Base-by-base conservation (phyloP, 2,329 filamentous ascomycete species). In the Colletotrichum zoysiae region DNA sequence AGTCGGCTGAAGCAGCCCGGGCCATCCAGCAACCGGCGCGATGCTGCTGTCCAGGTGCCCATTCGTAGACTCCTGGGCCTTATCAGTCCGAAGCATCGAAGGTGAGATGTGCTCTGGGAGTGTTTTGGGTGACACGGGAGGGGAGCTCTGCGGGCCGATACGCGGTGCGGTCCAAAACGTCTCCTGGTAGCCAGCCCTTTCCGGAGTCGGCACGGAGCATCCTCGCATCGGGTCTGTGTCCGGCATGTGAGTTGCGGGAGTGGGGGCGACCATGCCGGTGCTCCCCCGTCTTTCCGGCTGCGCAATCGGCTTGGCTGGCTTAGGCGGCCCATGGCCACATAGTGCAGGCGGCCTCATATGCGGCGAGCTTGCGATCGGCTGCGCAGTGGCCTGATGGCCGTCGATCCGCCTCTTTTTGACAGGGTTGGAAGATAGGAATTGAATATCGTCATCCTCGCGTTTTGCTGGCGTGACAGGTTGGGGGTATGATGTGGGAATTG, bases 351-450 rank as follows among this genome's bases (percentile, higher is more conserved):
- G 55, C 30, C 35, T 53, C 35, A 48, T 30, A n/a, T 61, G 42
- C 51, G 61, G 42, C 38, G 55, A 48, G 23, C n/a, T 56, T 46
- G 55, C n/a, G 51, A 38, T 67, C 16, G 56, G 42, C 38, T 42
- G 70, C 57, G 67, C 56, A 57, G 59, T 62, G 65, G 38, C 23
- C 48, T 55, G 59, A 38, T 26, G 6, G 7, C 42, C 12, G 11
- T 70, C 69, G 38, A 76, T 48, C 53, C 55, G 74, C 53, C 74
- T 77, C 74, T 79, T 84, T 77, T 84, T 85, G 62, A 84, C 80
- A 12, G 84, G 83, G 33, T 82, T 81, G 26, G 80, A 81, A 55
- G 82, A 84, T 42, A 86, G 77, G 65, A 86, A 84, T 73, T 85
- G 79, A 42, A 86, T 78, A 61, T 86, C 84, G 69, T 82, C 80